A percentile compares a stretch with the other conserved stretches of the same genome.
Evolutionary conservation across 768 basidiomycete genomes (phyloP).

Genomic region (Tylopilus vinaceipallidus): DNA sequence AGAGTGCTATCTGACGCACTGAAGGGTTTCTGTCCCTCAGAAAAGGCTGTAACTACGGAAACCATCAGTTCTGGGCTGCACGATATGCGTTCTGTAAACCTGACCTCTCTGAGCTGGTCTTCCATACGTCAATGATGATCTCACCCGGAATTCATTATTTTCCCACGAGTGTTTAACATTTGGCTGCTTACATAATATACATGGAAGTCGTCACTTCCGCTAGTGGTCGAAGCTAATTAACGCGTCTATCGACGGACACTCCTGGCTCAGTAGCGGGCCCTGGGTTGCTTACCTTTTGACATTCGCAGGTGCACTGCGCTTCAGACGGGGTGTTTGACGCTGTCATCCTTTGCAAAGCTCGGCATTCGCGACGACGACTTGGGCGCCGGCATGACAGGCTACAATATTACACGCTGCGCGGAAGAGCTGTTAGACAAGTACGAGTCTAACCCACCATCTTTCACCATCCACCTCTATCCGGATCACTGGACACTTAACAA

Average conservation of each 20-base stretch:
- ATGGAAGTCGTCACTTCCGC: neutral
- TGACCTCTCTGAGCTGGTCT: slow-evolving; percentile 40
- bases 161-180: slow-evolving; percentile 20
- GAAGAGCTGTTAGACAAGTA: slow-evolving; percentile 59
- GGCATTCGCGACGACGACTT: slow-evolving; percentile 11
- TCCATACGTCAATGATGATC: slow-evolving; percentile 33
- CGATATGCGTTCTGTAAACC: slow-evolving; percentile 4
- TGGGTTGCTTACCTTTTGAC: neutral
- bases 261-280: neutral
- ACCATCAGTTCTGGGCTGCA: slow-evolving; percentile 7
- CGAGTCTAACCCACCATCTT: slow-evolving; percentile 61
- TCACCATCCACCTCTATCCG: slow-evolving; percentile 72
- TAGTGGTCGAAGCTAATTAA: slow-evolving; percentile 13
- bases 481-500: slow-evolving; percentile 84
- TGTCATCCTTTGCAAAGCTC: neutral
- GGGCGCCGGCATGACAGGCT: slow-evolving; percentile 53
- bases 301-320: neutral
- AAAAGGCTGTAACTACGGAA: slow-evolving; percentile 73
- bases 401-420: slow-evolving; percentile 68
- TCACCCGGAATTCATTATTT: slow-evolving; percentile 1
- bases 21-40: slow-evolving; percentile 84
- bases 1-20: slow-evolving; percentile 82
- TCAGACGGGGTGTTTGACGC: neutral
- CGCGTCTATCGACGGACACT: slow-evolving; percentile 16
- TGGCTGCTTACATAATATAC: slow-evolving; percentile 23